Conservation (phyloP, 208 protist genomes). For the Crithidia brevicula region DNA sequence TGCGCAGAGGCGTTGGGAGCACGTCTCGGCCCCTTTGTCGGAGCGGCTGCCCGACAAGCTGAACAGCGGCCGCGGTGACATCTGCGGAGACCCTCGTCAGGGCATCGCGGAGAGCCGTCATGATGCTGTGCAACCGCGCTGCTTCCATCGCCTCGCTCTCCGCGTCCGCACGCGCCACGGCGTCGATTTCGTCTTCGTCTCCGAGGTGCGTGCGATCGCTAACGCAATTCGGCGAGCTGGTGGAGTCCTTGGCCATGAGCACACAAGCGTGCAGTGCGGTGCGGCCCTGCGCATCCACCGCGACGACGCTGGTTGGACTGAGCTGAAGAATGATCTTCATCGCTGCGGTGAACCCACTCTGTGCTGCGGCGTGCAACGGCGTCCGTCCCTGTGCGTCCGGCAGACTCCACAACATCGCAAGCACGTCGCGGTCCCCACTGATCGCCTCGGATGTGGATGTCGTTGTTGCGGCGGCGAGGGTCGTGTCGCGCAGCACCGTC, state of each 20-base stretch:
- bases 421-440: too few relatives aligned
- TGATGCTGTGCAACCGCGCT: slow-evolving; percentile 10
- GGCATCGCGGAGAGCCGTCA: slow-evolving; percentile 13
- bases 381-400: slow-evolving; percentile 51
- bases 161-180: too few relatives aligned
- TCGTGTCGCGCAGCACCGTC: slow-evolving; percentile 3
- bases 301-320: slow-evolving; percentile 31
- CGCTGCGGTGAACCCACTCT: slow-evolving; percentile 48
- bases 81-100: not conserved
- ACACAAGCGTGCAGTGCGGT: slow-evolving; percentile 60
- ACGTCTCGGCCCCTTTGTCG: slow-evolving; percentile 10
- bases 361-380: slow-evolving; percentile 66
- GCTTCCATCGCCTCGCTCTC: not conserved
- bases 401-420: slow-evolving; percentile 24
- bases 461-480: not conserved
- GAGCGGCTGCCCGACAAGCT: slow-evolving; percentile 16
- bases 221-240: too few relatives aligned
- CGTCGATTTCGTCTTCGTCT: too few relatives aligned
- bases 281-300: slow-evolving; percentile 56
- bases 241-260: slow-evolving; percentile 6
- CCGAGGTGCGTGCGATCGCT: too few relatives aligned
- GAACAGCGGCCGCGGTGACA: not conserved
- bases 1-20: slow-evolving; percentile 9
- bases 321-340: slow-evolving; percentile 37
- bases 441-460: not conserved